Percentiles rank a stretch among this genome's conserved stretches.
These are phyloP conservation scores for Solanum phureja DNA, from an alignment of 257 asterid genomes.

Conservation along the genomic window DNA sequence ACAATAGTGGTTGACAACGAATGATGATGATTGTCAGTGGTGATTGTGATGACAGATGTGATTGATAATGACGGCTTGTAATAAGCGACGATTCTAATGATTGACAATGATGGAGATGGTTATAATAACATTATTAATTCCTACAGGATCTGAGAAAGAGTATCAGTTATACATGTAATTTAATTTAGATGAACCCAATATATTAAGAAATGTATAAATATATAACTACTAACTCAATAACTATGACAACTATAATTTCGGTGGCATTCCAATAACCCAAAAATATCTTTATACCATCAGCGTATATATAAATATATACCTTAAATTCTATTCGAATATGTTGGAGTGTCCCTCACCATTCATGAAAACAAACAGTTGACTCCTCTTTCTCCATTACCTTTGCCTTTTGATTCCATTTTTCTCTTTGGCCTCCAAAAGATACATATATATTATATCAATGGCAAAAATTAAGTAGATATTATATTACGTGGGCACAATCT, in stretches of 20 bases:
- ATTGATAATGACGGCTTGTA: neutral
- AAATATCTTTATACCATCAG: neutral
- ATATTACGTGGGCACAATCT: neutral
- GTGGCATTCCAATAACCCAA: neutral
- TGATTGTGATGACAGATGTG: neutral
- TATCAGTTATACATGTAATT: too few relatives aligned
- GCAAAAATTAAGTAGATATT: neutral
- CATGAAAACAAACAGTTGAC: neutral
- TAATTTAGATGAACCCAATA: too few relatives aligned
- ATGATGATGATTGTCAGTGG: neutral
- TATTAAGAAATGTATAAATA: too few relatives aligned
- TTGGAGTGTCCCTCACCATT: neutral
- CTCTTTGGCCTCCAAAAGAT: neutral
- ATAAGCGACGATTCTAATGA: neutral
- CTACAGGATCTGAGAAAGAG: too few relatives aligned
- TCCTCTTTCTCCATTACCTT: neutral
- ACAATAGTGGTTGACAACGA: neutral
- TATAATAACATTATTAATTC: neutral
- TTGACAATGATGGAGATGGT: neutral
- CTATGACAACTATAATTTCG: neutral
- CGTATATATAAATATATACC: neutral
- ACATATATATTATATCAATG: neutral
- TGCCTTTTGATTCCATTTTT: neutral
- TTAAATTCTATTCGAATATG: neutral
- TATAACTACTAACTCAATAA: too few relatives aligned